Evolutionary conservation across 257 asterid species (phyloP), one percentile per base, ranked within the genome.

Genomic region (Voacanga thouarsii): DNA sequence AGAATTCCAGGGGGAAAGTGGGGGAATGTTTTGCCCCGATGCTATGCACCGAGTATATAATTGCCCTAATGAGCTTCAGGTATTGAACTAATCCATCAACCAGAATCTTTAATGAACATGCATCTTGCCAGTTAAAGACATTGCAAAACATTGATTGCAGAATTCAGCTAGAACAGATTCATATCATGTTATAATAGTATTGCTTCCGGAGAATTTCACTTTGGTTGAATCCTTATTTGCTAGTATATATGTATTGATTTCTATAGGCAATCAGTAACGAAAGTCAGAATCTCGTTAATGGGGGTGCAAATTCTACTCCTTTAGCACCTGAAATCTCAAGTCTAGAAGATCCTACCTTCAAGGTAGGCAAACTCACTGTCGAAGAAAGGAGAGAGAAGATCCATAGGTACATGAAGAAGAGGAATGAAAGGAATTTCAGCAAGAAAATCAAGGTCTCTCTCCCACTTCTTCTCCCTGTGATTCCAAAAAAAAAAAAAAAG

Each of bases 351-450:
- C 86, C 97, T 0, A 82, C 82, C 4, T 89, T 89, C 71, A 89
- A 90, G 84, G 91, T 88, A 3, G 96, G 97, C 0, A 94, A 93
- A 72, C 89, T 91, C 74, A 90, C 97, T 2, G 90, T 81, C 43
- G 97, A 94, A 86, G 98, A 87, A 85, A 90, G 96, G 86, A 92
- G 90, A 83, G 89, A 92, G 75, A 94, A 92, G 85, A 94, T 94
- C 76, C 90, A 87, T 71, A 86, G 94, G 86, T 94, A 94, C 80
- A 79, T 92, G 92, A 87, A 89, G 95, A 94, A 94, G 81, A 86
- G 97, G 75, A 94, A 94, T 45, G 95, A 94, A 79, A 89, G 97
- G 76, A 94, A 92, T 83, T 94, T 94, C 66, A 90, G 93, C 90
- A 94, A 94, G 93, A 94, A 92, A 89, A 94, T 94, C 77, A 94